Base-by-base conservation (phyloP, 306 rosid species). In the Carpinus fangiana region DNA sequence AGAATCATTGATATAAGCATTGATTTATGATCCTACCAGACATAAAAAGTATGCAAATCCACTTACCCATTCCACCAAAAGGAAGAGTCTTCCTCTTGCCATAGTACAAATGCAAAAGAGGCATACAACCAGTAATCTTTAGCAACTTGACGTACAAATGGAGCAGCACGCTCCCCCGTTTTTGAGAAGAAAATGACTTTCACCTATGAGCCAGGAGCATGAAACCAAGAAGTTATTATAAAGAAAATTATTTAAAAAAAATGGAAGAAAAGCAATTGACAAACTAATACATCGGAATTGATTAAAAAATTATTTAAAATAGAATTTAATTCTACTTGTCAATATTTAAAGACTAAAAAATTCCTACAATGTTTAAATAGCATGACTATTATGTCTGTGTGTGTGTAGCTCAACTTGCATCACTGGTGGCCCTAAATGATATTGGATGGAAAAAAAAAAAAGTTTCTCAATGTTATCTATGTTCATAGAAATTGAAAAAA, bases 1-100 rank as follows among this genome's bases (percentile, higher is more conserved):
- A 14, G 61, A 57, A 17, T 68, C 20, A 8, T 59, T 38, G 66
- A 56, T 47, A 53, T 66, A 72, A 36, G 73, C 28, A 74, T 8
- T 2, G 16, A n/a, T 11, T 41, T 18, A n/a, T 3, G 26, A 9
- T 45, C 52, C 72, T 67, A 10, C 13, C 26, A 41, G 72, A 36
- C 46, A 64, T 10, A 41, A 41, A 73, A 18, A 61, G 43, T 21
- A 62, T 45, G 76, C 34, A 8, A 38, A 77, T 59, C 68, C 75
- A 90, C 98, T 87, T 89, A 95, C 96, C 88, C 88, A 64, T 90
- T 88, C 82, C 72, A 82, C 98, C 98, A 95, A 76, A 90, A 84
- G 46, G 98, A 85, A 78, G 93, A 90, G 23, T 92, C 98, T 85
- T 92, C 98, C 81, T 91, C 93, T 54, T 79, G 88, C 98, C 98